These are phyloP conservation scores for Fraxinus anomala DNA, from an alignment of 257 asterid species.

Conservation along the genomic window DNA sequence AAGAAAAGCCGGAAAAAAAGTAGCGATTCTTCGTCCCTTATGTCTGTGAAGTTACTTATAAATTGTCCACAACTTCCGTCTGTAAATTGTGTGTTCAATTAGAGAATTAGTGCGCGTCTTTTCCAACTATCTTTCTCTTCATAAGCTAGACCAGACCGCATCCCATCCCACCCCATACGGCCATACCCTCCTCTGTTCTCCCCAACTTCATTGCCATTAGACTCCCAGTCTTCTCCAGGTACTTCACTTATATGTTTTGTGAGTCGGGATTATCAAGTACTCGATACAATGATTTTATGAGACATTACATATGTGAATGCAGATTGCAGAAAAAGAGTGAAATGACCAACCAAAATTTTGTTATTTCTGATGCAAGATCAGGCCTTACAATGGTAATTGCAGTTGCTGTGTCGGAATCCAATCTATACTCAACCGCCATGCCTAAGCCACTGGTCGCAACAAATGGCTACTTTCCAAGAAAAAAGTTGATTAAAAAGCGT, in stretches of 20 bases:
- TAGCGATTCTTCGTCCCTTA: slow-evolving; percentile 38
- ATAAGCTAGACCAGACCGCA: background rate
- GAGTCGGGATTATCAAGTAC: background rate
- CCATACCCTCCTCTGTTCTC: slow-evolving; percentile 28
- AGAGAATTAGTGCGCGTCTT: background rate
- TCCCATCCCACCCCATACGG: background rate
- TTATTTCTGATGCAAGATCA: slow-evolving; percentile 45
- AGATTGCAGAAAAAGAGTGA: slow-evolving; percentile 5
- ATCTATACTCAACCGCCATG: slow-evolving; percentile 19
- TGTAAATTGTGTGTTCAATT: slow-evolving; percentile 28
- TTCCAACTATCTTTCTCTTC: slow-evolving; percentile 10
- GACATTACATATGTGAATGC: slow-evolving; percentile 27
- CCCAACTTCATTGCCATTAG: slow-evolving; percentile 23
- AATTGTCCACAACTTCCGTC: slow-evolving; percentile 39
- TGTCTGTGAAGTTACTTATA: slow-evolving; percentile 53
- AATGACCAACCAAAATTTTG: slow-evolving; percentile 59
- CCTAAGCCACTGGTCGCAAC: slow-evolving; percentile 24
- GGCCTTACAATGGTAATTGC: slow-evolving; percentile 34
- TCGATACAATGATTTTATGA: background rate
- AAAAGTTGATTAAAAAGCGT: slow-evolving; percentile 39
- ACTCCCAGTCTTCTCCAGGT: slow-evolving; percentile 40
- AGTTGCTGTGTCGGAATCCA: slow-evolving; percentile 31
- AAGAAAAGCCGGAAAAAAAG: slow-evolving; percentile 39
- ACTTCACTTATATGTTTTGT: slow-evolving; percentile 25
- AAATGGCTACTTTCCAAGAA: slow-evolving; percentile 36